A percentile compares a stretch with the other conserved stretches of the same genome.
phyloP scores from a whole-genome alignment of 208 protist genomes.

The Trypanosoma vivax region DNA sequence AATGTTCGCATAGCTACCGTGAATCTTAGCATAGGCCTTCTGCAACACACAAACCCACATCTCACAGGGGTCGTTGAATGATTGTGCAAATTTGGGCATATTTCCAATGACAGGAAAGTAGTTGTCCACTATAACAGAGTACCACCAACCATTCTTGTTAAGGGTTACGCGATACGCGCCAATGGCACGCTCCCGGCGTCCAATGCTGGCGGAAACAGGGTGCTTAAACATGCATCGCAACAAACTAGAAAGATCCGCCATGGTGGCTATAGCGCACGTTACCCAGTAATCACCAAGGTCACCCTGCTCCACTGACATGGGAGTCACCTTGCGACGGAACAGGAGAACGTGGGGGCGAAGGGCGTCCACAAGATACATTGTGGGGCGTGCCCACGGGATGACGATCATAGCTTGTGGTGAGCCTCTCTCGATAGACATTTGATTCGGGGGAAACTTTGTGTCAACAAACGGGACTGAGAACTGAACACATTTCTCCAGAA shows the following conservation, averaged over 20 bases:
- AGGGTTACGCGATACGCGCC: constrained; percentile 68
- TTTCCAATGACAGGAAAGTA: constrained; percentile 50
- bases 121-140: constrained; percentile 60
- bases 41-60: constrained; percentile 81
- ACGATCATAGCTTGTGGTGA: constrained; percentile 9
- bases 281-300: constrained; percentile 62
- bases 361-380: constrained; percentile 19
- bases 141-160: constrained; percentile 77
- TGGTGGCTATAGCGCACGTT: constrained; percentile 51
- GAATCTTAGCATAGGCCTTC: constrained; percentile 85
- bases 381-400: constrained; percentile 20
- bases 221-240: constrained; percentile 56
- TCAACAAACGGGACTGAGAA: constrained; percentile 23
- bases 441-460: constrained; percentile 21
- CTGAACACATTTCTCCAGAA: constrained; percentile 16
- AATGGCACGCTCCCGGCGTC: constrained; percentile 32
- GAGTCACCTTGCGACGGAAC: constrained; percentile 20
- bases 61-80: constrained; percentile 45
- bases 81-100: constrained; percentile 39
- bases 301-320: constrained; percentile 27
- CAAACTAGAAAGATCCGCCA: constrained; percentile 40
- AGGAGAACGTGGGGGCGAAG: constrained; percentile 11
- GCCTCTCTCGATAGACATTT: constrained; percentile 15
- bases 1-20: constrained; percentile 77
- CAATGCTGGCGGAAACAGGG: constrained; percentile 28